These are phyloP conservation scores for Penicillium pulvis DNA, from an alignment of 495 filamentous ascomycete species.

Conservation along the genomic window DNA sequence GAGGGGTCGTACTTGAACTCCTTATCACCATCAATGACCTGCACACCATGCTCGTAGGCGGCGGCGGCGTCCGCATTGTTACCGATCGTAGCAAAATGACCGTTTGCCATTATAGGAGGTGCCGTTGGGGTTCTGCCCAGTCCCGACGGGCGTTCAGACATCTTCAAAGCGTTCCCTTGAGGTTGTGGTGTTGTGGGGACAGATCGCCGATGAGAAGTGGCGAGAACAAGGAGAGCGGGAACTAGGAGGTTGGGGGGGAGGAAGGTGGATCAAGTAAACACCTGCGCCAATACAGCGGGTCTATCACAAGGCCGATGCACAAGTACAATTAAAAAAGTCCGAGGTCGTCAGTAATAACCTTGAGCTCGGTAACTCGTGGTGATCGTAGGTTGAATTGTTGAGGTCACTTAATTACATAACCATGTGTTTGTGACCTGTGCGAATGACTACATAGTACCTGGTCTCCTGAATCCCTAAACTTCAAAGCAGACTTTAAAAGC, in stretches of 20 bases:
- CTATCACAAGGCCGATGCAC: constrained; percentile 28
- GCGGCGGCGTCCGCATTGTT: constrained; percentile 58
- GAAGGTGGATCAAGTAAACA: constrained; percentile 15
- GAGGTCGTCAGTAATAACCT: constrained; percentile 6
- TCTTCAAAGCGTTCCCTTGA: constrained; percentile 19
- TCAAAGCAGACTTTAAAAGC: no score
- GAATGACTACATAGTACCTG: no score
- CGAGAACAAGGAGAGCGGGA: constrained; percentile 25
- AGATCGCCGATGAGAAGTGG: constrained; percentile 26
- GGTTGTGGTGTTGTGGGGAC: constrained; percentile 26
- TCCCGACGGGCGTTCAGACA: constrained; percentile 35
- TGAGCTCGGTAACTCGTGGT: no score
- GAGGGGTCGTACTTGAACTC: constrained; percentile 76
- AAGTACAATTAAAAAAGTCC: constrained; percentile 9
- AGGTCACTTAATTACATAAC: neutral
- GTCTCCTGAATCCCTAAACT: no score
- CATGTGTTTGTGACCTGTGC: no score
- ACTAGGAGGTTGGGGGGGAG: constrained; percentile 20
- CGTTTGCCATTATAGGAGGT: constrained; percentile 70
- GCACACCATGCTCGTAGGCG: constrained; percentile 88
- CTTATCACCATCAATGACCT: constrained; percentile 95
- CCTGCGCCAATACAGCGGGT: constrained; percentile 5
- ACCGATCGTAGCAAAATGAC: constrained; percentile 82
- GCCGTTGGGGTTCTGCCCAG: constrained; percentile 49
- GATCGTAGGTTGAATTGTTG: neutral